Conservation (phyloP, 2,329 filamentous ascomycete genomes). For the Hirsutella rhossiliensis region DNA sequence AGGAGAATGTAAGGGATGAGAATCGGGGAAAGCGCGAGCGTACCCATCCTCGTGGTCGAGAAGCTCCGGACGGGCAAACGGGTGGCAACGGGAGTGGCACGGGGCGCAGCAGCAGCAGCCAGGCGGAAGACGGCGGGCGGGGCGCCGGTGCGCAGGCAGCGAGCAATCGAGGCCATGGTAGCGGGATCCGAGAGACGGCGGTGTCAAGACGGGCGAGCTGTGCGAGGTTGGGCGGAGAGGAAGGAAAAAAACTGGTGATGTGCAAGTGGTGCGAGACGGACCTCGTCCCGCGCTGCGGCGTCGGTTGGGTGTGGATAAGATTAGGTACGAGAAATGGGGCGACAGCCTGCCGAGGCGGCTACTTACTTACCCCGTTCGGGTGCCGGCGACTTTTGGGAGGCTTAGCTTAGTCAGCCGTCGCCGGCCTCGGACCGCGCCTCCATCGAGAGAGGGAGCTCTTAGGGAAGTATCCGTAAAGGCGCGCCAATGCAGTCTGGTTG, state of each 20-base stretch:
- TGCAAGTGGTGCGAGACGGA: not conserved
- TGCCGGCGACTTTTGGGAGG: no score
- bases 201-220: not conserved
- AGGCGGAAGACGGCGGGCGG: slow-evolving; percentile 15
- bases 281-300: not conserved
- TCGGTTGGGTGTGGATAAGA: not conserved
- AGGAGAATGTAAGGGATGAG: not conserved
- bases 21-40: slow-evolving; percentile 3
- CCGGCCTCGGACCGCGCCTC: no score
- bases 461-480: no score
- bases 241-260: not conserved
- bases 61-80: slow-evolving; percentile 24
- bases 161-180: slow-evolving; percentile 48
- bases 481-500: no score
- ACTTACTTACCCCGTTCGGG: not conserved
- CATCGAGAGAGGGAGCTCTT: no score
- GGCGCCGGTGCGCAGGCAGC: slow-evolving; percentile 27
- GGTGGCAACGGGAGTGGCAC: slow-evolving; percentile 27
- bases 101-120: slow-evolving; percentile 21
- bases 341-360: not conserved
- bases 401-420: no score
- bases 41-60: slow-evolving; percentile 27
- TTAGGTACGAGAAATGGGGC: not conserved
- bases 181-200: not conserved
- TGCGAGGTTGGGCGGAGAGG: not conserved